Base-by-base conservation (phyloP, 2,329 filamentous ascomycete genomes). In the Raffaelea albimanens region DNA sequence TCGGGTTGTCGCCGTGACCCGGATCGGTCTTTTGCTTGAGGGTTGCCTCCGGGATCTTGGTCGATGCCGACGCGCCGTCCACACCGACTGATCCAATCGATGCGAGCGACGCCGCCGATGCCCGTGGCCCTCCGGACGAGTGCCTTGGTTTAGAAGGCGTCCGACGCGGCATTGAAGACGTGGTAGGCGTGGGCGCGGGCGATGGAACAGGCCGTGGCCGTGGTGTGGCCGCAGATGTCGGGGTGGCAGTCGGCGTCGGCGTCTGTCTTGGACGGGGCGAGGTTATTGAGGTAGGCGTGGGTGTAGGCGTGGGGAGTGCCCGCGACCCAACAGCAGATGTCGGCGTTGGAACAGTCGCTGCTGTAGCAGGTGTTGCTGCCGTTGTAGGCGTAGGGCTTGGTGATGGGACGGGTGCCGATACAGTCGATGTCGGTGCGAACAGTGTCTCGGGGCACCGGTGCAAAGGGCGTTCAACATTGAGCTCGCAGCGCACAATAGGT, bases 401-500 rank as follows among this genome's bases (percentile, higher is more conserved):
- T 14, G 29, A 9, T 44, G 31, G 18, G 2, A 39, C 29, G 2
- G 38, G 13, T 5, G 22, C 20, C 3, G 42, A 5, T 5, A 40
- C n/a, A 7, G 41, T 5, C 23, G 42, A 29, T 8, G 47, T 14
- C 18, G 44, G n/a, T 1, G 40, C 43, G 5, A 29, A 36, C 3
- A 29, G 25, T 13, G 38, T 5, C 41, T 52, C 50, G 1, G 50
- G 58, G 40, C 51, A 62, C 51, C 54, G 64, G 54, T 64, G 71
- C 50, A 63, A 63, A 8, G 62, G 60, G 51, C 72, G 85, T 59
- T 93, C 88, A 16, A 90, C 79, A 62, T 94, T 87, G 47, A 96
- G 66, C 61, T 93, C 85, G 53, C 83, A 83, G 60, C 84, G 88
- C 57, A 95, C 76, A 50, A 85, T 78, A 2, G 87, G 87, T 36